These are phyloP conservation scores for Boletus sensibilis DNA, from an alignment of 768 basidiomycete species.

Conservation along the genomic window DNA sequence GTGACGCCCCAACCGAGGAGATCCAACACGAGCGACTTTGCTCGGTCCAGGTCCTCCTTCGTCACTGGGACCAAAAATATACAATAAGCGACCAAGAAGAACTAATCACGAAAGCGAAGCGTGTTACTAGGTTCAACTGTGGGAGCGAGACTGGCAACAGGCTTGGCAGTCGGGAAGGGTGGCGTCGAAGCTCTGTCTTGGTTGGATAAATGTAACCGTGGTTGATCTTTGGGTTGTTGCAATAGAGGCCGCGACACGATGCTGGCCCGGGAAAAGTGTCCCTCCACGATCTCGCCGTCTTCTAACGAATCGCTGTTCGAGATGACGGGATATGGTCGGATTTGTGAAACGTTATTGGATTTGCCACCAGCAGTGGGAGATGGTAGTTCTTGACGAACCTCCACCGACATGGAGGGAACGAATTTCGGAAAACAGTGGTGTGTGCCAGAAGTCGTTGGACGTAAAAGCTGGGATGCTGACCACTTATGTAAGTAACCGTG, in stretches of 20 bases:
- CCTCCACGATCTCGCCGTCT: slow-evolving; percentile 26
- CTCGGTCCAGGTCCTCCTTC: slow-evolving; percentile 40
- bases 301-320: slow-evolving; percentile 8
- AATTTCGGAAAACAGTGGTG: not conserved
- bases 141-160: not conserved
- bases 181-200: not conserved
- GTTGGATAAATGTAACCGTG: not conserved
- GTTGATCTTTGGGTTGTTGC: not conserved
- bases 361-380: not conserved
- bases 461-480: not conserved
- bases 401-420: not conserved
- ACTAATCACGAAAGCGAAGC: not conserved
- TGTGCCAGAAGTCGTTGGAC: not conserved
- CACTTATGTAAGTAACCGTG: too few species aligned
- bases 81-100: not conserved
- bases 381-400: not conserved
- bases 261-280: not conserved
- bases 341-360: not conserved
- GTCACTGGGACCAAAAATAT: slow-evolving; percentile 34
- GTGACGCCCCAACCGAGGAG: slow-evolving; percentile 55
- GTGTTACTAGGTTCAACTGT: slow-evolving; percentile 9
- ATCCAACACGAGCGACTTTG: slow-evolving; percentile 50
- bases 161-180: not conserved
- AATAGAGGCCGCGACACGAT: not conserved
- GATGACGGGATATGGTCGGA: not conserved